Evolutionary conservation across 2,329 filamentous ascomycete species (phyloP), one percentile per base, ranked within the genome.

Genomic region (Penicillium sp.): DNA sequence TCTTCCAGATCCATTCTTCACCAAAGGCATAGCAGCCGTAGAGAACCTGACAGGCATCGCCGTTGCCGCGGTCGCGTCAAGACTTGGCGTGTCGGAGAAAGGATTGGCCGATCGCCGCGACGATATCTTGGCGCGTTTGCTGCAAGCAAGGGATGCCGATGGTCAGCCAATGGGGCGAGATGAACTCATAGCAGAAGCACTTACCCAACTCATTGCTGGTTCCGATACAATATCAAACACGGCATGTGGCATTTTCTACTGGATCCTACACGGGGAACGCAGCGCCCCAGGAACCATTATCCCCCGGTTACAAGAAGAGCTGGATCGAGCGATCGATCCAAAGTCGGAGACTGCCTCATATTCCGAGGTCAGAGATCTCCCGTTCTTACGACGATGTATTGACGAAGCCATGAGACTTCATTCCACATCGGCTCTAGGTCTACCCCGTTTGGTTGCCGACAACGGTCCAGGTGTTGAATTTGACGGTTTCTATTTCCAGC

Each of bases 171-270:
- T 72, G 65, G 59, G 59, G 16, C 57, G 59, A 4, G 54, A 60
- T 8, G 68, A 72, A 34, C 55, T 72, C 7, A 61, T 63, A 13
- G 67, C 69, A 7, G 69, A 72, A 52, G 67, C 69, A 4, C 51
- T 72, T 21, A 72, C 69, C 1, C 62, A 70, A 43, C 54, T 72
- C 2, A 71, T 72, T n/a, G 69, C 69, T 14, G 69, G 69, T 7
- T 67, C 65, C n/a, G 69, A 72, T 40, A 72, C 69, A 4, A 66
- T 68, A 6, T 68, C 65, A 18, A 71, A 71, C 53, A 71, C 69
- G 1, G 53, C 58, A n/a, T 61, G 58, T 22, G 60, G 54, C 3
- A 50, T 57, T 32, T 69, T 60, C 51, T 63, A 58, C 58, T 64
- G 48, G 66, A 67, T 55, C 24, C 50, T 71, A 6, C 63, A 65